Conservation (phyloP, 2,329 filamentous ascomycete genomes). For the Pseudogymnoascus sp. region DNA sequence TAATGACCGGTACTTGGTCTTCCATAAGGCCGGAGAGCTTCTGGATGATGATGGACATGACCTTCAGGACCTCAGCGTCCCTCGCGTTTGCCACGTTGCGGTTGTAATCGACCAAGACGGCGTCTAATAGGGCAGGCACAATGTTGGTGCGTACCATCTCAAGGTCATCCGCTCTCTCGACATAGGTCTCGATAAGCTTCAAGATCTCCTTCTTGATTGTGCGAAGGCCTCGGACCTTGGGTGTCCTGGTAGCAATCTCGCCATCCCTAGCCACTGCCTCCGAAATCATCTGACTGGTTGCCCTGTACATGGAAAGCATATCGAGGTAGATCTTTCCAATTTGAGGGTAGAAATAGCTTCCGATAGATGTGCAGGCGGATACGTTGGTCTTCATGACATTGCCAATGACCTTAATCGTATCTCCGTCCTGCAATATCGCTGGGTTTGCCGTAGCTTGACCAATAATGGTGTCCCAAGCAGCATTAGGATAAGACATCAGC, state of each 20-base stretch:
- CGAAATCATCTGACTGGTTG: conserved; percentile 92
- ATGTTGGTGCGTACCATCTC: conserved; percentile 89
- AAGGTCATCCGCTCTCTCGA: conserved; percentile 94
- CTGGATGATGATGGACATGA: conserved; percentile 94
- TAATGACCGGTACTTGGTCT: conserved; percentile 92
- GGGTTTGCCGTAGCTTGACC: conserved; percentile 77
- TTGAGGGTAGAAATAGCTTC: conserved; percentile 95
- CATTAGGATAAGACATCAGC: conserved; percentile 87
- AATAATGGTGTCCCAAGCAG: conserved; percentile 94
- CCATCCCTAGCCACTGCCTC: conserved; percentile 81
- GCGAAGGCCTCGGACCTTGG: conserved; percentile 84
- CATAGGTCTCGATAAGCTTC: conserved; percentile 95
- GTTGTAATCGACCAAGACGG: conserved; percentile 91
- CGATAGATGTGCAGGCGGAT: conserved; percentile 93
- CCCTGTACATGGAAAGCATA: conserved; percentile 98
- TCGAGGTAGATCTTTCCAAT: conserved; percentile 96
- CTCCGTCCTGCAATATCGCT: conserved; percentile 76
- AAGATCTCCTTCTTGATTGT: conserved; percentile 99
- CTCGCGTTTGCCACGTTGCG: conserved; percentile 92
- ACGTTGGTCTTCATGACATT: conserved; percentile 99
- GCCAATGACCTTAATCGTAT: conserved; percentile 96
- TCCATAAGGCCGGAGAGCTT: conserved; percentile 97
- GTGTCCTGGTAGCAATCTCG: conserved; percentile 93
- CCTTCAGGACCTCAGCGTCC: conserved; percentile 91
- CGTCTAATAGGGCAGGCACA: conserved; percentile 90